These are phyloP conservation scores for Fusarium protoensiforme DNA, from an alignment of 2,329 filamentous ascomycete species.

Conservation along the genomic window DNA sequence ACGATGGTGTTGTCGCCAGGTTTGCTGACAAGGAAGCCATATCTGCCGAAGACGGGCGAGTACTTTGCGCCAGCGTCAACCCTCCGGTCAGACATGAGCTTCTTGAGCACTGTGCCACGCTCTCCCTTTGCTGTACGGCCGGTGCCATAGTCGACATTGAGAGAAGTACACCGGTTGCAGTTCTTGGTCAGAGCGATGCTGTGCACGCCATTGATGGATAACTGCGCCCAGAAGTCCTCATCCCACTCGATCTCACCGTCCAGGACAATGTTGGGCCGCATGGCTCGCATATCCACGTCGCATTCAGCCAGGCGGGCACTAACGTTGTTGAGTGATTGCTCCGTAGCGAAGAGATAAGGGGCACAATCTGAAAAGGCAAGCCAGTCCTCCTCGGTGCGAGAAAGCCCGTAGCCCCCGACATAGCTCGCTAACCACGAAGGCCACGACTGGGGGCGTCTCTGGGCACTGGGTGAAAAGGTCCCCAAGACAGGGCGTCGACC, in stretches of 20 bases:
- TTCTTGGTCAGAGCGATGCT: slow-evolving; percentile 73
- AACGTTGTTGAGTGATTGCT: slow-evolving; percentile 76
- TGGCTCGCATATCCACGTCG: slow-evolving; percentile 72
- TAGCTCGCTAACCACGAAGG: slow-evolving; percentile 48
- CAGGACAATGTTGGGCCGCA: slow-evolving; percentile 79
- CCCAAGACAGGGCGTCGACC: slow-evolving; percentile 71
- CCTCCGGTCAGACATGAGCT: slow-evolving; percentile 75
- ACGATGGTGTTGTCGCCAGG: slow-evolving; percentile 36
- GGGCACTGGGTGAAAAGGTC: slow-evolving; percentile 56
- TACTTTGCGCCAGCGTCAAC: slow-evolving; percentile 77
- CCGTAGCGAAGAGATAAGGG: slow-evolving; percentile 78
- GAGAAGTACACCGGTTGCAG: slow-evolving; percentile 74
- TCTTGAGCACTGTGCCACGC: slow-evolving; percentile 72
- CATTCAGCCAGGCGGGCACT: slow-evolving; percentile 63
- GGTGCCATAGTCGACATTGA: slow-evolving; percentile 78
- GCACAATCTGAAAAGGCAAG: slow-evolving; percentile 81
- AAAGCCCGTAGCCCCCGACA: slow-evolving; percentile 34
- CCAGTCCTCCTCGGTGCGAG: slow-evolving; percentile 51
- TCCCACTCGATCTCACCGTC: slow-evolving; percentile 70
- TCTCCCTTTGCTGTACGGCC: slow-evolving; percentile 68
- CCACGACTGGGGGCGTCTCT: slow-evolving; percentile 45
- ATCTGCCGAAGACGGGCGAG: slow-evolving; percentile 78
- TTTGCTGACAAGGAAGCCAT: slow-evolving; percentile 66
- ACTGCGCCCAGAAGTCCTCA: slow-evolving; percentile 78
- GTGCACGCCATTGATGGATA: slow-evolving; percentile 55